Conservation (phyloP, 2,329 filamentous ascomycete genomes). For the Pestalotiopsis sp. region DNA sequence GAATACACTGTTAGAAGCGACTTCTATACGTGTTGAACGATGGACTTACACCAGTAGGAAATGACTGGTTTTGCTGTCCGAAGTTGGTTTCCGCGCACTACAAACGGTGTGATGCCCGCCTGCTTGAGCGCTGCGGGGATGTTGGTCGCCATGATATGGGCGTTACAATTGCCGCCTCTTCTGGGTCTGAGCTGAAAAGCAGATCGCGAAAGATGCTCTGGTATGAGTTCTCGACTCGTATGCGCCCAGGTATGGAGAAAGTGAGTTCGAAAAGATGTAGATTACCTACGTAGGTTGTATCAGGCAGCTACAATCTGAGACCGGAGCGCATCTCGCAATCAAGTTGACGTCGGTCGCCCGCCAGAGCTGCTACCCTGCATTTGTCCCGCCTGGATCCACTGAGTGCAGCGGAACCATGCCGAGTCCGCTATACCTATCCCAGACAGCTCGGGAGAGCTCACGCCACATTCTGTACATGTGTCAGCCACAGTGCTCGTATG, state of each 20-base stretch:
- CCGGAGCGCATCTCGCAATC: neutral
- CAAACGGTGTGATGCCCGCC: slow-evolving; percentile 82
- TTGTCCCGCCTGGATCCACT: neutral
- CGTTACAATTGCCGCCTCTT: neutral
- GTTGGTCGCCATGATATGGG: slow-evolving; percentile 65
- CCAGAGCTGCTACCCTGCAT: neutral
- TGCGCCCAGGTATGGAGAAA: neutral
- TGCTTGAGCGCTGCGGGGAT: slow-evolving; percentile 75
- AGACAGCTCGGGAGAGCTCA: slow-evolving; percentile 21
- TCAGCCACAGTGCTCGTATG: neutral
- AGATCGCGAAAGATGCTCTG: neutral
- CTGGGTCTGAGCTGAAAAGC: neutral
- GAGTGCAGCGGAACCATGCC: neutral
- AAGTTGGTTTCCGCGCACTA: slow-evolving; percentile 81
- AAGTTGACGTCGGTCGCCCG: neutral
- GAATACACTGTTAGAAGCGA: slow-evolving; percentile 20
- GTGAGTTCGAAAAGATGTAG: neutral
- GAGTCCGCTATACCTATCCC: neutral
- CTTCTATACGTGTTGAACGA: neutral
- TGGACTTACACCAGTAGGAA: slow-evolving; percentile 86
- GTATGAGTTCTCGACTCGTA: neutral
- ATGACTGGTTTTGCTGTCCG: slow-evolving; percentile 84
- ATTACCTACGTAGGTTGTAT: neutral
- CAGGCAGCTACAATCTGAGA: neutral
- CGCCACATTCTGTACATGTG: slow-evolving; percentile 23